Evolutionary conservation across 495 filamentous ascomycete genomes (phyloP).

Genomic region (Lepraria neglecta): DNA sequence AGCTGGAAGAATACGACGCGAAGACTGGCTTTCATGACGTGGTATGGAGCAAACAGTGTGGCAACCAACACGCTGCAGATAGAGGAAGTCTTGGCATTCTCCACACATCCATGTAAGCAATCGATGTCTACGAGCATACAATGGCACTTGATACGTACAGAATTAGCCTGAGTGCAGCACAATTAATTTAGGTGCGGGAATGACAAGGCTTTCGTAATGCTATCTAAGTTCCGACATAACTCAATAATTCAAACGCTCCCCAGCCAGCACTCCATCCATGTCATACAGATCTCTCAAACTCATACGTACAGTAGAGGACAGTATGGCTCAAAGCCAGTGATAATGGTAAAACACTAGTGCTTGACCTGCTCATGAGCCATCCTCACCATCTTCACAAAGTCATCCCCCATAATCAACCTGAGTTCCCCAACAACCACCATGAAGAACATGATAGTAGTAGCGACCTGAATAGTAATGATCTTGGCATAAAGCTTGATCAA

Average conservation of each 20-base stretch:
- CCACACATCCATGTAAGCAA: too few relatives aligned
- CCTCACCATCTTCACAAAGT: conserved; percentile 22
- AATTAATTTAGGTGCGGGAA: too few relatives aligned
- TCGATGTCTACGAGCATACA: too few relatives aligned
- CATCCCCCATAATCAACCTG: conserved; percentile 30
- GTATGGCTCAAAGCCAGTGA: neutral
- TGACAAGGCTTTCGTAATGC: too few relatives aligned
- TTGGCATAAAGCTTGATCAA: conserved; percentile 64
- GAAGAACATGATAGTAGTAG: conserved; percentile 40
- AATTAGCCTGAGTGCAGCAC: too few relatives aligned
- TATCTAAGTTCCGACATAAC: too few relatives aligned
- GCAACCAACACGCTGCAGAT: too few relatives aligned
- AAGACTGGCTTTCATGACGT: too few relatives aligned
- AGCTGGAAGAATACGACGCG: too few relatives aligned
- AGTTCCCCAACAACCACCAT: conserved; percentile 37
- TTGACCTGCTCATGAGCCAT: conserved; percentile 13
- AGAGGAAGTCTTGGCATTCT: too few relatives aligned
- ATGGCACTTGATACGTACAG: too few relatives aligned
- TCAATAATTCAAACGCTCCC: neutral
- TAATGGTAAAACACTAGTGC: neutral
- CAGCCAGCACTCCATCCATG: neutral
- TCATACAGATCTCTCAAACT: neutral
- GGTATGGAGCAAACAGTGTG: too few relatives aligned
- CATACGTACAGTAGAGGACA: neutral
- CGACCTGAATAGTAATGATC: conserved; percentile 48